Evolutionary conservation across 169 alveolate genomes (phyloP).

Genomic region (Plasmodium gonderi): DNA sequence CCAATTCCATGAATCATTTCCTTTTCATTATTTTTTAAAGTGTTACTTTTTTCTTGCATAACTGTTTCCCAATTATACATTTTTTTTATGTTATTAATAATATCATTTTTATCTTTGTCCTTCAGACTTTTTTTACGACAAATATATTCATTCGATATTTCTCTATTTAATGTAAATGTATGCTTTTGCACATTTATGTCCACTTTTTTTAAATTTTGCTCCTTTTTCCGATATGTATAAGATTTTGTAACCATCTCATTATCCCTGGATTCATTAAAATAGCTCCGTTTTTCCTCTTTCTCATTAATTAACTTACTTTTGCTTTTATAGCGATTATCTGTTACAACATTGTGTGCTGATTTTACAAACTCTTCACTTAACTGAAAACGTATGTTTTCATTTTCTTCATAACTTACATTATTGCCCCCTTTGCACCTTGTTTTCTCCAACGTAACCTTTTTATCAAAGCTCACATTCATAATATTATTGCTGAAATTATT

Average conservation of each 20-base stretch:
- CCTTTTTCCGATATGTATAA: conserved; percentile 9
- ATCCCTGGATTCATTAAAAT: conserved; percentile 10
- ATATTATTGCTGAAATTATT: neutral
- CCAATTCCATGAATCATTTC: neutral
- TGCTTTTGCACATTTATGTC: neutral
- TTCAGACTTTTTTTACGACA: neutral
- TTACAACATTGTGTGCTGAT: neutral
- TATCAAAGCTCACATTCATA: neutral
- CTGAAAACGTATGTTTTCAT: neutral
- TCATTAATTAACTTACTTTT: conserved; percentile 2
- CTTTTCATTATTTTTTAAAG: conserved; percentile 15
- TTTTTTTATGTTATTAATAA: neutral
- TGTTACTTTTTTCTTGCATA: conserved; percentile 22
- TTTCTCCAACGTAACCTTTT: neutral
- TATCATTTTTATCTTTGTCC: conserved; percentile 1
- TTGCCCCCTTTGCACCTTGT: neutral
- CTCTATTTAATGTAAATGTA: conserved; percentile 9
- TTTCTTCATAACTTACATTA: conserved; percentile 15
- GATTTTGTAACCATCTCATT: neutral
- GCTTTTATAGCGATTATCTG: neutral
- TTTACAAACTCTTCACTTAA: neutral
- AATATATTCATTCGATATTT: conserved; percentile 4
- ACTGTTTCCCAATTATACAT: neutral
- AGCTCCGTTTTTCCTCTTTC: neutral
- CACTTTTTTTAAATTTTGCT: neutral